These are phyloP conservation scores for Nitzschia sp. DNA, from an alignment of 108 stramenopile genomes.

Conservation along the genomic window DNA sequence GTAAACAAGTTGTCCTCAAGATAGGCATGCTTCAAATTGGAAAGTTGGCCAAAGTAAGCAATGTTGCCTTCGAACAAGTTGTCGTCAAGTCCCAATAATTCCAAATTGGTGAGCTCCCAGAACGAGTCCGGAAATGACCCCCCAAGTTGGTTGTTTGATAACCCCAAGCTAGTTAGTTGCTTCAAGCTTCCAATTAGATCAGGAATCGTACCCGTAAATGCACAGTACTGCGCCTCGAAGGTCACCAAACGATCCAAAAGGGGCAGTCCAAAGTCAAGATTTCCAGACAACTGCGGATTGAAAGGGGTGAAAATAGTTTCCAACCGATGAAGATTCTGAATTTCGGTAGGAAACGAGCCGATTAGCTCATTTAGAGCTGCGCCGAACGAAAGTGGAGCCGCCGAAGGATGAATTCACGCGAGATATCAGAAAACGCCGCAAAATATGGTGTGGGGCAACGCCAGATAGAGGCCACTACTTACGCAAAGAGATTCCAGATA, in stretches of 20 bases:
- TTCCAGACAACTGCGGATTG: conserved; percentile 6
- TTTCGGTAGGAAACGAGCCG: conserved; percentile 18
- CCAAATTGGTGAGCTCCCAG: conserved; percentile 13
- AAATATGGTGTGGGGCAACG: too few species aligned
- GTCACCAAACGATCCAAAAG: conserved; percentile 1
- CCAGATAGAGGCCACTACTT: background rate
- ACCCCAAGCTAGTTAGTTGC: conserved; percentile 14
- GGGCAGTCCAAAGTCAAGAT: background rate
- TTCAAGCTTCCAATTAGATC: conserved; percentile 11
- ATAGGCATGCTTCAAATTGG: conserved; percentile 20
- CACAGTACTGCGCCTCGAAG: conserved; percentile 24
- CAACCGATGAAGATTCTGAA: conserved; percentile 18
- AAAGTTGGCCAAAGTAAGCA: conserved; percentile 21
- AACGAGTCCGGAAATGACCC: conserved; percentile 23
- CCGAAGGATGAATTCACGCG: too few species aligned
- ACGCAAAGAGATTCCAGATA: background rate
- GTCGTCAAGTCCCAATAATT: conserved; percentile 28
- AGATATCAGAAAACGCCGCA: too few species aligned
- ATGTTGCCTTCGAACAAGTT: conserved; percentile 22
- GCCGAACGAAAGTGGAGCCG: background rate
- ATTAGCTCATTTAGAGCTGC: conserved; percentile 18
- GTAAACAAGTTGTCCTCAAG: conserved; percentile 27
- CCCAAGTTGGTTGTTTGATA: conserved; percentile 21
- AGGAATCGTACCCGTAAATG: conserved; percentile 26
- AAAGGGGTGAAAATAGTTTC: conserved; percentile 3